A percentile compares a stretch with the other conserved stretches of the same genome.
phyloP scores from a whole-genome alignment of 495 filamentous ascomycete species.

The Astrothelium subdiscretum region DNA sequence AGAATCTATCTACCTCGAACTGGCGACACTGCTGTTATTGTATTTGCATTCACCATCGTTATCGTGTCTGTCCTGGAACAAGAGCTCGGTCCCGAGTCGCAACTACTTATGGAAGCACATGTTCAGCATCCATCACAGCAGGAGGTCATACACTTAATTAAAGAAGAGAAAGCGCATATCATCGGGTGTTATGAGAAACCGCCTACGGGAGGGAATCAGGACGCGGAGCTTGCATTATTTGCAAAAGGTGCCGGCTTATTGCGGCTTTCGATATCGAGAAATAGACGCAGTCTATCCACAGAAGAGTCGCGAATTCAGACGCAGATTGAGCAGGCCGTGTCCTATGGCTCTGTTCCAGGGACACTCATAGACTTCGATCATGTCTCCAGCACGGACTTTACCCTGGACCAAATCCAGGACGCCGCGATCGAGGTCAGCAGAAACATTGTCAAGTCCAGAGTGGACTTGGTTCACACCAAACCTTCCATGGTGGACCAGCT shows the following conservation, averaged over 20 bases:
- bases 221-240: slow-evolving; percentile 59
- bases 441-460: slow-evolving; percentile 69
- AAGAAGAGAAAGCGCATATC: slow-evolving; percentile 48
- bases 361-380: slow-evolving; percentile 72
- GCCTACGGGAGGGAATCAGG: slow-evolving; percentile 28
- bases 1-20: slow-evolving; percentile 68
- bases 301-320: slow-evolving; percentile 47
- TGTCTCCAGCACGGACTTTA: slow-evolving; percentile 49
- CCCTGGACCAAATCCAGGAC: slow-evolving; percentile 55
- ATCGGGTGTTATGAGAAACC: slow-evolving; percentile 40
- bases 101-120: slow-evolving; percentile 54
- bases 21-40: slow-evolving; percentile 66
- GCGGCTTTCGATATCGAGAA: slow-evolving; percentile 40
- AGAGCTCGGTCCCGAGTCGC: slow-evolving; percentile 53
- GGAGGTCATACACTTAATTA: slow-evolving; percentile 71
- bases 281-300: neutral
- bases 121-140: slow-evolving; percentile 54
- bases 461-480: slow-evolving; percentile 55
- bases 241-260: slow-evolving; percentile 72
- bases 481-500: slow-evolving; percentile 74
- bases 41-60: slow-evolving; percentile 64
- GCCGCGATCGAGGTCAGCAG: slow-evolving; percentile 69
- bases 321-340: slow-evolving; percentile 89
- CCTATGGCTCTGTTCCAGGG: slow-evolving; percentile 67
- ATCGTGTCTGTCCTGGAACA: slow-evolving; percentile 54